Percentiles rank a stretch among this genome's conserved stretches.
Conservation (phyloP, 2,329 filamentous ascomycete genomes). For the Monilinia fructigena region DNA sequence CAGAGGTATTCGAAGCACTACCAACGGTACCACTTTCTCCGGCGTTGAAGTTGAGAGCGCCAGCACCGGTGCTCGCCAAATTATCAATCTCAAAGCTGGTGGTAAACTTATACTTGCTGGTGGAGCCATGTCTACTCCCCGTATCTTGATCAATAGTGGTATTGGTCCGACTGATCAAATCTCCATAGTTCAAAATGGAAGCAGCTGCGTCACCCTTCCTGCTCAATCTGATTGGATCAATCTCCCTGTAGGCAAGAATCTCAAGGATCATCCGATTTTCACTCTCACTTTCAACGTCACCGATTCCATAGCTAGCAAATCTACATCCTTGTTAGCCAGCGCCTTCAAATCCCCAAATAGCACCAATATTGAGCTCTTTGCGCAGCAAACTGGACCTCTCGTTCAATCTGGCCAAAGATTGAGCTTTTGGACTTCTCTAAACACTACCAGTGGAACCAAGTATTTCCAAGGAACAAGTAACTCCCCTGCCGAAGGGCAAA, state of each 20-base stretch:
- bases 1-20: slow-evolving; percentile 55
- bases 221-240: slow-evolving; percentile 52
- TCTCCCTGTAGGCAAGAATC: slow-evolving; percentile 58
- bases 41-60: slow-evolving; percentile 54
- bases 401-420: slow-evolving; percentile 19
- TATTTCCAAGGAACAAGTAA: slow-evolving; percentile 23
- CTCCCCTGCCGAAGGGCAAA: slow-evolving; percentile 38
- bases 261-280: slow-evolving; percentile 56
- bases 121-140: slow-evolving; percentile 33
- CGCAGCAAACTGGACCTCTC: slow-evolving; percentile 8
- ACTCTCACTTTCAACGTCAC: slow-evolving; percentile 32
- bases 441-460: slow-evolving; percentile 15
- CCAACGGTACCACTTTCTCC: slow-evolving; percentile 55
- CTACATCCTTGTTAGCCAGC: background rate
- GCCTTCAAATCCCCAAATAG: slow-evolving; percentile 48
- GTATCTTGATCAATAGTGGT: slow-evolving; percentile 37
- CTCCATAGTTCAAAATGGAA: slow-evolving; percentile 33
- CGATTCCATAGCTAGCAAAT: slow-evolving; percentile 7
- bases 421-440: slow-evolving; percentile 22
- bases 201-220: slow-evolving; percentile 43
- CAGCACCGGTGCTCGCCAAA: slow-evolving; percentile 38
- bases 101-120: slow-evolving; percentile 34
- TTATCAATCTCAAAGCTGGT: slow-evolving; percentile 38
- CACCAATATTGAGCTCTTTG: slow-evolving; percentile 39
- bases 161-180: slow-evolving; percentile 43